These are phyloP conservation scores for Xylaria arbuscula DNA, from an alignment of 2,329 filamentous ascomycete species.

Conservation along the genomic window DNA sequence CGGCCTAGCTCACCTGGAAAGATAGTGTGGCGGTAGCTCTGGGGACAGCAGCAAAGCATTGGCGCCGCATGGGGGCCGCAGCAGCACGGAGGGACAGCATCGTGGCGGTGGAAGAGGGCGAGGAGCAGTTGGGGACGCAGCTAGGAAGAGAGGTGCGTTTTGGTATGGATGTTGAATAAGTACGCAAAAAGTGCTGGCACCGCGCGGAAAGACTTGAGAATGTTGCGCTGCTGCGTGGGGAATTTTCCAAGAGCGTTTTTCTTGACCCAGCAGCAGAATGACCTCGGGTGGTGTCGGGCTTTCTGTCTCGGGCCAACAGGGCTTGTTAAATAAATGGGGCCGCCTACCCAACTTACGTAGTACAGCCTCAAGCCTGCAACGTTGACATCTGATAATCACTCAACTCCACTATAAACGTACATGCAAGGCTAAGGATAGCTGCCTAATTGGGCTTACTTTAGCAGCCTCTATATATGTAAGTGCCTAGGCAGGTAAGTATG, in stretches of 20 bases:
- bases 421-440: too few species aligned
- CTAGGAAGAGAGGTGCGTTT: constrained; percentile 40
- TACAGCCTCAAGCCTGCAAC: neutral
- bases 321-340: neutral
- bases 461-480: too few species aligned
- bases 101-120: constrained; percentile 52
- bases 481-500: too few species aligned
- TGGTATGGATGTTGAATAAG: constrained; percentile 18
- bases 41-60: constrained; percentile 78
- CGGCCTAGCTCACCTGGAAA: constrained; percentile 64
- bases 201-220: constrained; percentile 25
- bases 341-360: neutral
- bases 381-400: constrained; percentile 44
- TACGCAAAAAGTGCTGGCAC: constrained; percentile 33
- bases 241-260: constrained; percentile 42
- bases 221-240: constrained; percentile 36
- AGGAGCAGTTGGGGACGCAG: neutral
- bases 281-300: constrained; percentile 48
- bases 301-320: neutral
- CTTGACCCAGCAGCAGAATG: constrained; percentile 19
- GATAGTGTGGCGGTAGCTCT: constrained; percentile 63
- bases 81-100: constrained; percentile 88
- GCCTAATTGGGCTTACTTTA: too few species aligned
- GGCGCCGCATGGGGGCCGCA: constrained; percentile 78
- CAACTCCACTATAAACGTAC: neutral